phyloP scores from a whole-genome alignment of 2,329 filamentous ascomycete species.

The Ascochyta pisi region DNA sequence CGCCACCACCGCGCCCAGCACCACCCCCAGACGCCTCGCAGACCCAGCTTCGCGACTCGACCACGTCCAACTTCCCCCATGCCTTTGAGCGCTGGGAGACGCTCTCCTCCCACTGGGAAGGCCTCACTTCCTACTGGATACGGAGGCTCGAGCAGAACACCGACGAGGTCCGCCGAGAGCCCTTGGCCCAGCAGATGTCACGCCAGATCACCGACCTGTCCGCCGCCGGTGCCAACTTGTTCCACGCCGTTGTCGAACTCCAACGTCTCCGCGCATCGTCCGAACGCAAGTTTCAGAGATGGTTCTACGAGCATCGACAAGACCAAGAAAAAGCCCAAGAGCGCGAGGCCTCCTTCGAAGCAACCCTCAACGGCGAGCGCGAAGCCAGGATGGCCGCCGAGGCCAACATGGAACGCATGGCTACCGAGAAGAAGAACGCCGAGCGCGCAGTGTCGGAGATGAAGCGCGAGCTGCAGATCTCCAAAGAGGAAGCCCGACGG shows the following conservation, averaged over 20 bases:
- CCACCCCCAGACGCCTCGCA: slow-evolving; percentile 35
- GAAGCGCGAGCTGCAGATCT: slow-evolving; percentile 90
- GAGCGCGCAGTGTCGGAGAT: slow-evolving; percentile 87
- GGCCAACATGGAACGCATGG: slow-evolving; percentile 69
- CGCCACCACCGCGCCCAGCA: slow-evolving; percentile 36
- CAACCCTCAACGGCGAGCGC: slow-evolving; percentile 76
- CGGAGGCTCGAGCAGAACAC: slow-evolving; percentile 89
- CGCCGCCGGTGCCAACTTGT: slow-evolving; percentile 93
- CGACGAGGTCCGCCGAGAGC: slow-evolving; percentile 81
- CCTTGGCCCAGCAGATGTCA: slow-evolving; percentile 84
- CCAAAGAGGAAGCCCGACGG: slow-evolving; percentile 91
- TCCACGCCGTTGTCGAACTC: slow-evolving; percentile 95
- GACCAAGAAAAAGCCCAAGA: slow-evolving; percentile 88
- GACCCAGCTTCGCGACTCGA: slow-evolving; percentile 45
- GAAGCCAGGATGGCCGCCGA: slow-evolving; percentile 72
- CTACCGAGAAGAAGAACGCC: slow-evolving; percentile 71
- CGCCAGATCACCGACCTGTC: slow-evolving; percentile 97
- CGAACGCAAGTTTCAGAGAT: slow-evolving; percentile 96
- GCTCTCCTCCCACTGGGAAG: slow-evolving; percentile 96
- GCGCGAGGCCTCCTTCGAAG: slow-evolving; percentile 79
- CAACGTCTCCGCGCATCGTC: slow-evolving; percentile 93
- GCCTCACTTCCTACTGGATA: slow-evolving; percentile 96
- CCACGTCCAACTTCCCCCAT: slow-evolving; percentile 80
- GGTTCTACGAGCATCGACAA: slow-evolving; percentile 94
- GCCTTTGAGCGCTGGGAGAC: slow-evolving; percentile 98